phyloP scores from a whole-genome alignment of 225 moss, liverwort and hornwort genomes.

The Rhytidiadelphus loreus region DNA sequence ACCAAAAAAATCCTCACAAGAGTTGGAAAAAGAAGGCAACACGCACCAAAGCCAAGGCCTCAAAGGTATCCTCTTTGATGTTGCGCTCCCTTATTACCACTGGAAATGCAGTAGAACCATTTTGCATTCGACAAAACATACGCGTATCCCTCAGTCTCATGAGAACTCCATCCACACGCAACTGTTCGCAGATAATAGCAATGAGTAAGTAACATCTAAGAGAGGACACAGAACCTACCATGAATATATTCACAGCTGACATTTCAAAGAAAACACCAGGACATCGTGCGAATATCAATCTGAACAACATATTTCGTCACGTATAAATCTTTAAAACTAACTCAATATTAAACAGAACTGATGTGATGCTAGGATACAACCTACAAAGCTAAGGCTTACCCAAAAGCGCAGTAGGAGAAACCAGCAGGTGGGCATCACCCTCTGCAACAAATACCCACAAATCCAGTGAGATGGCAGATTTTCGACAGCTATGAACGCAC shows the following conservation, averaged over 20 bases:
- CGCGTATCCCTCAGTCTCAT: slow-evolving; percentile 76
- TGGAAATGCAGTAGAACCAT: slow-evolving; percentile 27
- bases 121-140: slow-evolving; percentile 53
- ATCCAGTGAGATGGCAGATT: neutral
- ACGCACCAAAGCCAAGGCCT: slow-evolving; percentile 41
- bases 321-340: neutral
- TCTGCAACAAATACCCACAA: slow-evolving; percentile 26
- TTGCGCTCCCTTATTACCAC: slow-evolving; percentile 55
- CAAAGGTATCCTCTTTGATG: slow-evolving; percentile 63
- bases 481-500: neutral
- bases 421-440: slow-evolving; percentile 91
- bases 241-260: neutral
- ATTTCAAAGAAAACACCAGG: neutral
- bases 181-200: slow-evolving; percentile 7
- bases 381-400: slow-evolving; percentile 23
- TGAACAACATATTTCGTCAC: neutral
- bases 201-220: neutral
- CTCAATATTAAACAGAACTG: neutral
- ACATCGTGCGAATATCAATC: neutral
- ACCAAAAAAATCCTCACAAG: neutral
- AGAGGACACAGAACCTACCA: neutral
- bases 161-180: slow-evolving; percentile 77
- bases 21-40: neutral
- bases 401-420: slow-evolving; percentile 80
- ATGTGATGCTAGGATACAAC: neutral